phyloP scores from a whole-genome alignment of 2,329 filamentous ascomycete species.

The Elsinoe batatas region DNA sequence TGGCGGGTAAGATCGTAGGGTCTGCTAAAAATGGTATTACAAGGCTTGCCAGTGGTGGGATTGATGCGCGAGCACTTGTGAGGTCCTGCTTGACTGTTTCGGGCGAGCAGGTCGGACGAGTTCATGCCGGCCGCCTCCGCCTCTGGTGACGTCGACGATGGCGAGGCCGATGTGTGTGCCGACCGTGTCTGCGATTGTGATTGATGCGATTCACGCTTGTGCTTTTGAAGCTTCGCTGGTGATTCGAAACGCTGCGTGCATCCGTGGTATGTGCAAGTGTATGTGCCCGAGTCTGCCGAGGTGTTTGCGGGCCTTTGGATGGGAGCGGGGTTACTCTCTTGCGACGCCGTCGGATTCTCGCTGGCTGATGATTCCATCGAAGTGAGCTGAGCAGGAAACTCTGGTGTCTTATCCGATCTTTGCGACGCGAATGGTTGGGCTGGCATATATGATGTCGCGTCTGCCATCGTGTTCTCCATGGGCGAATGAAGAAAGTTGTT shows the following conservation, averaged over 20 bases:
- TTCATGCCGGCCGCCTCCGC: slow-evolving; percentile 36
- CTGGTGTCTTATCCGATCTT: slow-evolving; percentile 31
- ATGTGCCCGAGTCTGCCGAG: slow-evolving; percentile 72
- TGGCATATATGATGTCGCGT: slow-evolving; percentile 23
- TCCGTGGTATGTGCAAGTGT: slow-evolving; percentile 91
- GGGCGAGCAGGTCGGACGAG: slow-evolving; percentile 44
- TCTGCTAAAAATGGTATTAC: slow-evolving; percentile 86
- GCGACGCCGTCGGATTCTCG: slow-evolving; percentile 39
- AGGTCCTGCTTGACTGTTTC: slow-evolving; percentile 84
- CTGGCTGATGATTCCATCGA: slow-evolving; percentile 54
- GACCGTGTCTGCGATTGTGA: slow-evolving; percentile 47
- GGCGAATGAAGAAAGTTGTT: slow-evolving; percentile 20
- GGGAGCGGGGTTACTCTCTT: slow-evolving; percentile 26
- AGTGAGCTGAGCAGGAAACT: slow-evolving; percentile 50
- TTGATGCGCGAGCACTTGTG: slow-evolving; percentile 91
- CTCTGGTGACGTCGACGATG: slow-evolving; percentile 18
- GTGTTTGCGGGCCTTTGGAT: slow-evolving; percentile 51
- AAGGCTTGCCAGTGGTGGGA: slow-evolving; percentile 87
- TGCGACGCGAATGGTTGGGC: slow-evolving; percentile 23
- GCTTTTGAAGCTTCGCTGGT: slow-evolving; percentile 77
- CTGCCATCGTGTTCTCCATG: slow-evolving; percentile 17
- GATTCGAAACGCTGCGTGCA: slow-evolving; percentile 84
- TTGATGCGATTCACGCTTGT: slow-evolving; percentile 88
- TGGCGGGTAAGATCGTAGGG: slow-evolving; percentile 95
- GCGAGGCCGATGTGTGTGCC: slow-evolving; percentile 23